A percentile compares a stretch with the other conserved stretches of the same genome.
Conservation (phyloP, 2,329 filamentous ascomycete species). For the Sclerotinia sclerotiorum region DNA sequence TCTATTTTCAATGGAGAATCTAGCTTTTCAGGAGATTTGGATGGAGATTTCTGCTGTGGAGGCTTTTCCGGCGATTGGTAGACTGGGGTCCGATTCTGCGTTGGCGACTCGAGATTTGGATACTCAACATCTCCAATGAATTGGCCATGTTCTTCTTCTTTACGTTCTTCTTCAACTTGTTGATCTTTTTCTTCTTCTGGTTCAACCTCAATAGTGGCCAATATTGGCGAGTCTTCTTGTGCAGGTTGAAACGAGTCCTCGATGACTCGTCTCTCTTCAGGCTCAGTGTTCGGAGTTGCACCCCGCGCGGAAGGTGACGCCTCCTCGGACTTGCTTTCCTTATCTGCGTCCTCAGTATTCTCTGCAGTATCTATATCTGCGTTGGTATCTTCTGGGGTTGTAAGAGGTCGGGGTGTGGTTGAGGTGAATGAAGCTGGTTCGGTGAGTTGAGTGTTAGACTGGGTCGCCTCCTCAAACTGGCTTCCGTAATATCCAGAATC, state of each 20-base stretch:
- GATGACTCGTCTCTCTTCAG: slow-evolving; percentile 33
- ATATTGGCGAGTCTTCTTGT: slow-evolving; percentile 47
- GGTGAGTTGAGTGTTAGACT: slow-evolving; percentile 28
- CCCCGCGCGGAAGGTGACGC: slow-evolving; percentile 25
- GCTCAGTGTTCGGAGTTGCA: slow-evolving; percentile 28
- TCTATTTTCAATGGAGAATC: slow-evolving; percentile 11
- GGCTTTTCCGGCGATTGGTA: slow-evolving; percentile 32
- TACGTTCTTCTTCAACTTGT: slow-evolving; percentile 10
- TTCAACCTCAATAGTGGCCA: slow-evolving; percentile 4
- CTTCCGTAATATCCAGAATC: slow-evolving; percentile 76
- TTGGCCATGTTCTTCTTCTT: slow-evolving; percentile 24
- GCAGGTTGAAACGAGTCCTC: slow-evolving; percentile 46
- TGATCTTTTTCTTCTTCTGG: background rate
- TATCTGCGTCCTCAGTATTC: background rate
- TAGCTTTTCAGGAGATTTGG: slow-evolving; percentile 24
- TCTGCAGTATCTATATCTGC: background rate
- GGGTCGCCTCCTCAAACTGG: slow-evolving; percentile 43
- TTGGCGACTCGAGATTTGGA: slow-evolving; percentile 34
- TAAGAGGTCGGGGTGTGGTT: slow-evolving; percentile 4
- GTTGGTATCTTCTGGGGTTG: slow-evolving; percentile 22
- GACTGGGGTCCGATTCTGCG: slow-evolving; percentile 27
- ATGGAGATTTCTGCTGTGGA: slow-evolving; percentile 27
- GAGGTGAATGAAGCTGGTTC: slow-evolving; percentile 14
- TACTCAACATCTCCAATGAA: slow-evolving; percentile 24
- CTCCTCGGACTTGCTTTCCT: background rate